Percentiles rank a stretch among this genome's conserved stretches.
Conservation (phyloP, 2,329 filamentous ascomycete species). For the Pseudocercospora crystallina region DNA sequence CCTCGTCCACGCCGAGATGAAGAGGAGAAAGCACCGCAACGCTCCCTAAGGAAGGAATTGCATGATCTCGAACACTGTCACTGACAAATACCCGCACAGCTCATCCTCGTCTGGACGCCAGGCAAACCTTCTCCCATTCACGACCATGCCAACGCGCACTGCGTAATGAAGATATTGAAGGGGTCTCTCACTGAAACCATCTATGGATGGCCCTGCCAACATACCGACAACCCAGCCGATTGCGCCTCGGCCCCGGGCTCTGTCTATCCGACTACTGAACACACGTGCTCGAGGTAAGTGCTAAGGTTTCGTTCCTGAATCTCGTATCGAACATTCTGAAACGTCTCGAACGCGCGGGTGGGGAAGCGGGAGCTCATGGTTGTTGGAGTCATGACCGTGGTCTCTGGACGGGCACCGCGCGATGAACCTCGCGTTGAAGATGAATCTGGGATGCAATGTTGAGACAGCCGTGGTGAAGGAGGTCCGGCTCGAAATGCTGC, state of each 20-base stretch:
- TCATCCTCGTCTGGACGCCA: conserved; percentile 86
- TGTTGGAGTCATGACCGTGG: no score
- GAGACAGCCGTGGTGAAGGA: no score
- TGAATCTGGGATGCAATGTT: no score
- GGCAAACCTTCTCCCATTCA: conserved; percentile 82
- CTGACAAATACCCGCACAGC: conserved; percentile 46
- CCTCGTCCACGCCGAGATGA: neutral
- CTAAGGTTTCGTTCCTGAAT: neutral
- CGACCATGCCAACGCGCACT: conserved; percentile 77
- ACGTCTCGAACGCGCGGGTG: no score
- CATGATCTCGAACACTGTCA: neutral
- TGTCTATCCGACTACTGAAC: conserved; percentile 26
- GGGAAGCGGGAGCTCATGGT: no score
- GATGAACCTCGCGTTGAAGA: no score
- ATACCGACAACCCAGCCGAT: conserved; percentile 36
- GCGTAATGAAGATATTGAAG: conserved; percentile 83
- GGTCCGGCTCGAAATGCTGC: no score
- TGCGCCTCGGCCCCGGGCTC: conserved; percentile 30
- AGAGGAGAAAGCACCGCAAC: neutral
- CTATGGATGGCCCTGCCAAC: conserved; percentile 66
- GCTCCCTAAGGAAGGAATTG: conserved; percentile 13
- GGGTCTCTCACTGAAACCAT: conserved; percentile 78
- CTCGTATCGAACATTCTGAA: no score
- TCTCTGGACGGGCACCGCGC: no score
- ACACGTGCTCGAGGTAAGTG: conserved; percentile 27